Conservation (phyloP, 805 yeast genomes). For the Metschnikowia lachancei region DNA sequence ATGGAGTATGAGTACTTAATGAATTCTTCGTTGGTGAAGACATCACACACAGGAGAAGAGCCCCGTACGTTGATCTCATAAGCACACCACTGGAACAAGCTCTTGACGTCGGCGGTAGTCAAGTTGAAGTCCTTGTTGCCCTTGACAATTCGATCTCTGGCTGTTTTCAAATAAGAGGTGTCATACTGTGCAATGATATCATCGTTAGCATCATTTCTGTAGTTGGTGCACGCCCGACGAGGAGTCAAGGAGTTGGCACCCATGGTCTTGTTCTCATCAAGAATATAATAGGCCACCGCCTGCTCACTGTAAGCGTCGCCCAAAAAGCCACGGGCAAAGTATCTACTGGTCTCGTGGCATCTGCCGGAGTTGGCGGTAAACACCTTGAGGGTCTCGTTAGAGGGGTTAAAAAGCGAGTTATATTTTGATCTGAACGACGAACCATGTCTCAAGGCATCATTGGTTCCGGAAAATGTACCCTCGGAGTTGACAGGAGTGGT, state of each 20-base stretch:
- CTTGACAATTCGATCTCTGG: slow-evolving; percentile 53
- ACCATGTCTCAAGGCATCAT: slow-evolving; percentile 50
- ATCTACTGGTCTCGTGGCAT: slow-evolving; percentile 51
- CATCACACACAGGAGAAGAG: slow-evolving; percentile 59
- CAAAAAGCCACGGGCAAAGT: slow-evolving; percentile 60
- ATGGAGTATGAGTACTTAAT: slow-evolving; percentile 56
- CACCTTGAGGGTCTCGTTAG: slow-evolving; percentile 39
- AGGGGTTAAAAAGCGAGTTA: slow-evolving; percentile 41
- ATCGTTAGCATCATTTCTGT: slow-evolving; percentile 27
- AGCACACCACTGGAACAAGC: slow-evolving; percentile 62
- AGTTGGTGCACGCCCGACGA: slow-evolving; percentile 41
- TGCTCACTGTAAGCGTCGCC: slow-evolving; percentile 38
- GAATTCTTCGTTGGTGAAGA: slow-evolving; percentile 67
- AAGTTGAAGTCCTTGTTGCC: slow-evolving; percentile 54
- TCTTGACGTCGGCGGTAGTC: slow-evolving; percentile 49
- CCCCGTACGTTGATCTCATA: slow-evolving; percentile 73
- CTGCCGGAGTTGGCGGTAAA: slow-evolving; percentile 55
- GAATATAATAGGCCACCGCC: slow-evolving; percentile 33
- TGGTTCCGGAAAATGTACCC: slow-evolving; percentile 50
- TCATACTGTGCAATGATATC: slow-evolving; percentile 28
- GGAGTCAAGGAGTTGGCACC: slow-evolving; percentile 65
- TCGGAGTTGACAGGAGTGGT: slow-evolving; percentile 43
- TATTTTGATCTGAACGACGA: slow-evolving; percentile 46
- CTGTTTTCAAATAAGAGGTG: slow-evolving; percentile 46
- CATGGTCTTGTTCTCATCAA: slow-evolving; percentile 45